Evolutionary conservation across 2,329 filamentous ascomycete species (phyloP).

Genomic region (Xylariaceae sp.): DNA sequence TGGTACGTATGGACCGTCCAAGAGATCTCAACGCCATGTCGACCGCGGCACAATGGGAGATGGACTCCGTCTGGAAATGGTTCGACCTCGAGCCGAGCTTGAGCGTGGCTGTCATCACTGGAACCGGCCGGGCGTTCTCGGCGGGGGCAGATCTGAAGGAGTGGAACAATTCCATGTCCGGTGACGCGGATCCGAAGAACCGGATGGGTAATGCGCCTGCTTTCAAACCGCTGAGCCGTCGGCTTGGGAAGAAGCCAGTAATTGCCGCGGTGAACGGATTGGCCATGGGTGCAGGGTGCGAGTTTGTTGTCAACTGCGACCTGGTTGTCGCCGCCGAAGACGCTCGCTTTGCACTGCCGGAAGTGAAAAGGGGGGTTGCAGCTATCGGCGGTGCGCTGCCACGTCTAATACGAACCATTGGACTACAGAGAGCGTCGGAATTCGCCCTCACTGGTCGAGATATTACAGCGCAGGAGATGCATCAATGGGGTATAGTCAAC

Average conservation of each 20-base stretch:
- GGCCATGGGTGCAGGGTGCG: conserved; percentile 62
- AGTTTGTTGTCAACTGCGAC: conserved; percentile 64
- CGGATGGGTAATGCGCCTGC: conserved; percentile 31
- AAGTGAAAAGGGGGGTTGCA: conserved; percentile 16
- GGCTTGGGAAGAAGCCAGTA: conserved; percentile 62
- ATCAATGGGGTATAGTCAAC: conserved; percentile 31
- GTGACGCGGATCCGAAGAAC: conserved; percentile 26
- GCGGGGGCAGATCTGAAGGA: conserved; percentile 33
- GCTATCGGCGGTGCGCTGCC: conserved; percentile 11
- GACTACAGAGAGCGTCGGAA: conserved; percentile 30
- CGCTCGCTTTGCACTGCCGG: conserved; percentile 54
- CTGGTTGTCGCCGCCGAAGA: conserved; percentile 56
- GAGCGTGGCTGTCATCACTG: conserved; percentile 34
- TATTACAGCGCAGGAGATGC: conserved; percentile 31
- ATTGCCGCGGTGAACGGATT: conserved; percentile 66
- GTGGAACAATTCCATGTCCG: conserved; percentile 33
- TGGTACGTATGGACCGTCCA: conserved; percentile 45
- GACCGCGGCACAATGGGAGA: conserved; percentile 44
- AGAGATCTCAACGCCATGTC: conserved; percentile 46
- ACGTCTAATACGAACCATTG: conserved; percentile 27
- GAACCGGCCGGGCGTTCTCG: conserved; percentile 31
- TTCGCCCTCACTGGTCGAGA: conserved; percentile 31
- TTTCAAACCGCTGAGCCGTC: conserved; percentile 46
- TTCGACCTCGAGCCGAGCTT: conserved; percentile 31
- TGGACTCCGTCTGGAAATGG: conserved; percentile 43